Percentiles rank a stretch among this genome's conserved stretches.
These are phyloP conservation scores for Parsonsia alboflavescens DNA, from an alignment of 257 asterid species.

Conservation along the genomic window DNA sequence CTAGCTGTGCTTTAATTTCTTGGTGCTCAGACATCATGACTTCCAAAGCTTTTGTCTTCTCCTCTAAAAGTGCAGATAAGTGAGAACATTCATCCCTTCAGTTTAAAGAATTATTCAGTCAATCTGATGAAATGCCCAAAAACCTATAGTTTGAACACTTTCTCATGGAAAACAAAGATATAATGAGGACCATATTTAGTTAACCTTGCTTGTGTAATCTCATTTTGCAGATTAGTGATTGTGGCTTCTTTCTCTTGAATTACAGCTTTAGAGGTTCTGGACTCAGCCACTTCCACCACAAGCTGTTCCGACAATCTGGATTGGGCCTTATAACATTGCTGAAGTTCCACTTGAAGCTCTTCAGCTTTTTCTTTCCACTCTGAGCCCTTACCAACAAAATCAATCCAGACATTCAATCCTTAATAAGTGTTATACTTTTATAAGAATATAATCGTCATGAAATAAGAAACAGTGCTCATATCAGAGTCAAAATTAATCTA, in stretches of 20 bases:
- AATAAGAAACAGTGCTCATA: background rate
- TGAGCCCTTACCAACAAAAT: conserved; percentile 55
- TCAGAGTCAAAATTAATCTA: background rate
- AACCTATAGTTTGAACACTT: background rate
- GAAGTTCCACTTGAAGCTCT: conserved; percentile 84
- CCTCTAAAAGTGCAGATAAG: conserved; percentile 55
- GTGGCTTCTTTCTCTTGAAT: conserved; percentile 69
- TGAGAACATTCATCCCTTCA: conserved; percentile 81
- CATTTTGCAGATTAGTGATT: conserved; percentile 58
- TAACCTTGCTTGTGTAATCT: conserved; percentile 72
- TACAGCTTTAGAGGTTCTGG: conserved; percentile 66
- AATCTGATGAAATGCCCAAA: background rate
- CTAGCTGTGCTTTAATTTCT: conserved; percentile 60
- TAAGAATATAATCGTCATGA: background rate
- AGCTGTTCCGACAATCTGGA: conserved; percentile 93
- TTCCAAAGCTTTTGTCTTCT: conserved; percentile 80
- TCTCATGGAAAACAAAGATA: background rate
- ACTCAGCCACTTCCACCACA: conserved; percentile 96
- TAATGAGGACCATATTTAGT: background rate
- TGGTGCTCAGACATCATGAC: conserved; percentile 73
- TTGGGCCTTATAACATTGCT: conserved; percentile 95
- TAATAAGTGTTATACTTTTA: background rate
- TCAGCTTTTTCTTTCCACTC: conserved; percentile 98
- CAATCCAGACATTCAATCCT: conserved; percentile 15
- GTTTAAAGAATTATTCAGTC: conserved; percentile 1